Evolutionary conservation across 495 filamentous ascomycete species (phyloP), one percentile per base, ranked within the genome.

Genomic region (Massariosphaeria phaeospora): DNA sequence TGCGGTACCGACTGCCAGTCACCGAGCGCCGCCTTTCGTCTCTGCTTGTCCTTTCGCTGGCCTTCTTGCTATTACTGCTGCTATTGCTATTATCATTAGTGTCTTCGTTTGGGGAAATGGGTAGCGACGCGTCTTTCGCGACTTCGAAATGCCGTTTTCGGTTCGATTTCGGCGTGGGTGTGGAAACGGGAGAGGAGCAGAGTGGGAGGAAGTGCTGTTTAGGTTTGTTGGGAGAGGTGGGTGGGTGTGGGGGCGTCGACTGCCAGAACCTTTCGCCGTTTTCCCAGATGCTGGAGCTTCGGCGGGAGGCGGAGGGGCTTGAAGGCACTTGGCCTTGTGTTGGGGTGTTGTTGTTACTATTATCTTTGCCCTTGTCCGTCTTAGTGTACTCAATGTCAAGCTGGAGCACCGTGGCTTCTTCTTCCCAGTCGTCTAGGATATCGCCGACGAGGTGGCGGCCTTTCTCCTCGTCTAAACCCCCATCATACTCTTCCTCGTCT

Each of bases 211-310:
- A 55, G 34, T n/a, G 13, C 7, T 49, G 10, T 18, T 36, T 42
- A 11, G 42, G 50, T 27, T 50, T 60, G 36, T 48, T 55, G 34
- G 51, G 50, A 8, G 43, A 41, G 24, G 7, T 50, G 15, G 46
- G 40, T 9, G 27, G 10, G 13, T 27, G 56, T 10, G 59, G 54
- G 11, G 59, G 54, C 18, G 48, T 58, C 3, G 54, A 58, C 3
- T 44, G 34, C 59, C 55, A 63, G 49, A 58, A 63, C 20, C 43
- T 58, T 35, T 58, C 59, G 34, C 54, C 54, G 44, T 58, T 49
- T 58, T 63, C 59, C 59, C 59, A 63, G 17, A 61, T 55, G 23
- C 45, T 55, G 24, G 59, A 55, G 33, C 49, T 58, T 1, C 48
- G 11, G 12, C 51, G 26, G 11, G 2, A n/a, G 41, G 8, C 23